A percentile compares a stretch with the other conserved stretches of the same genome.
Evolutionary conservation across 148 eudicot genomes (phyloP).

Genomic region (Suaeda aralocaspica): DNA sequence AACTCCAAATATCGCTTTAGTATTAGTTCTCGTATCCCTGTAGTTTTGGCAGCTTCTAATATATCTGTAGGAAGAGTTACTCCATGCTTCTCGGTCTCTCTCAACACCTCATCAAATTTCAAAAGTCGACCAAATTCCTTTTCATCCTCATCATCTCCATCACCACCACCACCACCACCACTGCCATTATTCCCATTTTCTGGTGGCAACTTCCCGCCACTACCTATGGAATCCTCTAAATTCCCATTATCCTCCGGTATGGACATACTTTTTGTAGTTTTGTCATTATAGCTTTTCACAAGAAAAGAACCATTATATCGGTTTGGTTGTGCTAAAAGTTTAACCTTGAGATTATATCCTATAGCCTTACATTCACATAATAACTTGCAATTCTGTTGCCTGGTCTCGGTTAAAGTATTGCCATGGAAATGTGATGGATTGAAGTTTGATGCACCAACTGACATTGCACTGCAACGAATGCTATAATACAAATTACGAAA

Average conservation of each 20-base stretch:
- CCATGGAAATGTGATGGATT: background rate
- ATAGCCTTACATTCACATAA: constrained; percentile 6
- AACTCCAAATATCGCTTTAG: constrained; percentile 48
- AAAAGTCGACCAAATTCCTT: constrained; percentile 54
- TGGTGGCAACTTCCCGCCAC: constrained; percentile 26
- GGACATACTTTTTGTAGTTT: constrained; percentile 6
- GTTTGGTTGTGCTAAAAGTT: background rate
- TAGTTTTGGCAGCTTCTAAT: constrained; percentile 50
- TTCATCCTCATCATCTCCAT: constrained; percentile 36
- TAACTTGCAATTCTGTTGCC: constrained; percentile 12
- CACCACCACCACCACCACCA: constrained; percentile 29
- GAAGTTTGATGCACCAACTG: constrained; percentile 21
- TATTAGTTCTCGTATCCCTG: constrained; percentile 45
- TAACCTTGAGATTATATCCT: constrained; percentile 1
- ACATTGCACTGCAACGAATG: constrained; percentile 19
- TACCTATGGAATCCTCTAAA: constrained; percentile 29
- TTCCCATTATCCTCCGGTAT: constrained; percentile 4
- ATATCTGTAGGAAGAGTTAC: constrained; percentile 50
- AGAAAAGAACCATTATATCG: constrained; percentile 3
- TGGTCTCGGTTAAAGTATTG: background rate
- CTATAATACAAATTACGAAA: background rate
- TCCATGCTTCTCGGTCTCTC: constrained; percentile 47
- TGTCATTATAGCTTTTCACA: constrained; percentile 19
- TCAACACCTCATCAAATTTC: constrained; percentile 60
- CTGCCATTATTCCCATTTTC: constrained; percentile 38